Base-by-base conservation (phyloP, 257 asterid genomes). In the Salvia hispanica region DNA sequence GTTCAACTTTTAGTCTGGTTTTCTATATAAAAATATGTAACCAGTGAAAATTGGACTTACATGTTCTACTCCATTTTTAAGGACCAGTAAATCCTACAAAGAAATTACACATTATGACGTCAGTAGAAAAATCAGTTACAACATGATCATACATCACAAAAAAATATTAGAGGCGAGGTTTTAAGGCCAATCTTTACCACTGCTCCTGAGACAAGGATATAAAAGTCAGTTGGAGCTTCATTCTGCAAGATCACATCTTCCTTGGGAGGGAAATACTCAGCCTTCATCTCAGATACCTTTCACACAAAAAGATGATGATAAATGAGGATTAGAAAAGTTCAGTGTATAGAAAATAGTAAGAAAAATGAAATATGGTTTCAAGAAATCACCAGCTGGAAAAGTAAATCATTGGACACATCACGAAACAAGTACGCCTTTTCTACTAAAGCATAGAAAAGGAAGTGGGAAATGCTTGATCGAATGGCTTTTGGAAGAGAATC, bases 231-330 rank as follows among this genome's bases (percentile, higher is more conserved):
- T 13, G 92, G 89, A 58, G 89, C 89, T 83, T 85, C 92, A 33
- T 85, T 85, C 60, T 85, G 92, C 81, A 85, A 74, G 69, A 85
- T 81, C 54, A 85, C 86, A 25, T 85, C 92, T 65, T 85, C 92
- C 62, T 76, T 69, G 46, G 89, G 92, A 57, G 89, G 89, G 62
- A 82, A 85, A 76, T 82, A 85, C 82, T 85, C 88, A 0, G 90
- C 84, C 77, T 78, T 85, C 90, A 85, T 85, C 84, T 85, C 92
- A 18, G 89, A 79, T 62, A 85, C 89, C 92, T 83, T 40, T 47
- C 9, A 43, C n/a, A 56, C 7, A 37, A 56, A 11, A 16, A 54
- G 68, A 15, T 34, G 31, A 56, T 8, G 53, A 42, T 47, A 40
- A 28, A 56, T 14, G 56, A 47, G n/a, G 21, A 51, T 34, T 40